phyloP scores from a whole-genome alignment of 108 stramenopile genomes.

The Asterionellopsis glacialis region DNA sequence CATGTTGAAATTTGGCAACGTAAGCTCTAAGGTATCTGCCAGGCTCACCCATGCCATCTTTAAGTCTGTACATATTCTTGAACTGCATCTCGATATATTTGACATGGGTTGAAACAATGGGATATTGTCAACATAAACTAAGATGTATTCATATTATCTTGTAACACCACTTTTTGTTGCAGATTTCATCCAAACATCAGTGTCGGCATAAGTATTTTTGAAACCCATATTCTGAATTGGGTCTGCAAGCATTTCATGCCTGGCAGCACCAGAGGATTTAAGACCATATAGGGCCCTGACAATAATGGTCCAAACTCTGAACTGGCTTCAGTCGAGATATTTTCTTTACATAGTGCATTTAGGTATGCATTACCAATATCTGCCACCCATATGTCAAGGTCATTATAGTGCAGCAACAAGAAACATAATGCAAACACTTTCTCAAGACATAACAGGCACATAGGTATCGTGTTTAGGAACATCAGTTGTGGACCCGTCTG shows the following conservation, averaged over 20 bases:
- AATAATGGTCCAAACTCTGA: conserved; percentile 6
- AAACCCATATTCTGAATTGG: conserved; percentile 16
- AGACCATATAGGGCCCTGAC: conserved; percentile 19
- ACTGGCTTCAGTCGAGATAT: background rate
- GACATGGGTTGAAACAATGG: background rate
- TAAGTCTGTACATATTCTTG: background rate
- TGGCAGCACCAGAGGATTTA: conserved; percentile 5
- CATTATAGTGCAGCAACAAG: conserved; percentile 19
- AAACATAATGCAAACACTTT: conserved; percentile 16
- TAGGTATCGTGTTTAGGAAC: conserved; percentile 10
- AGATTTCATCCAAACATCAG: conserved; percentile 22
- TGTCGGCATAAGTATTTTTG: conserved; percentile 16
- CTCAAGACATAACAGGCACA: conserved; percentile 10
- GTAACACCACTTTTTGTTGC: conserved; percentile 4
- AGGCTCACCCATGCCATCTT: conserved; percentile 4
- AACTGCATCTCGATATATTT: background rate
- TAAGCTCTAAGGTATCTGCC: conserved; percentile 4
- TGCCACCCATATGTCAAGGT: conserved; percentile 5
- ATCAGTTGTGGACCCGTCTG: conserved; percentile 7
- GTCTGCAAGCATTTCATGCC: background rate
- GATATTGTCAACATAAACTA: conserved; percentile 38
- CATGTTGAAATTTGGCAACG: background rate
- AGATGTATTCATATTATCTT: conserved; percentile 29
- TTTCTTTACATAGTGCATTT: conserved; percentile 3
- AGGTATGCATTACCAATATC: conserved; percentile 34